These are phyloP conservation scores for Trichophyton equinum DNA, from an alignment of 2,329 filamentous ascomycete genomes.

Conservation along the genomic window DNA sequence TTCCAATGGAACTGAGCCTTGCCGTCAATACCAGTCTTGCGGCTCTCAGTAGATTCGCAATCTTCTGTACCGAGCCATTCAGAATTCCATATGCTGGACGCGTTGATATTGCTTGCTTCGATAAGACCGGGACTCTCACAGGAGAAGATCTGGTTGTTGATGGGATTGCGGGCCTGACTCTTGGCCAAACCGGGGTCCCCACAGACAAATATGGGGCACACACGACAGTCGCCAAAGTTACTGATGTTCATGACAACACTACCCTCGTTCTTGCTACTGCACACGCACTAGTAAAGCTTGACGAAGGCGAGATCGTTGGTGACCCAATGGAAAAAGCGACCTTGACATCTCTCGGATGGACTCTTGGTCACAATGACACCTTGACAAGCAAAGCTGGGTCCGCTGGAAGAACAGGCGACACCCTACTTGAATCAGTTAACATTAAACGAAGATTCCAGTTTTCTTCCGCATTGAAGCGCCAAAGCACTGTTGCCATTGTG, in stretches of 20 bases:
- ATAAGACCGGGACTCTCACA: slow-evolving; percentile 94
- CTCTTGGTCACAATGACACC: slow-evolving; percentile 75
- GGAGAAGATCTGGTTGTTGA: slow-evolving; percentile 95
- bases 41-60: slow-evolving; percentile 85
- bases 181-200: slow-evolving; percentile 54
- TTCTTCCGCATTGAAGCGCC: slow-evolving; percentile 87
- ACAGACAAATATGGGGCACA: slow-evolving; percentile 72
- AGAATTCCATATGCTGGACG: slow-evolving; percentile 92
- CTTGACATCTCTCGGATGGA: slow-evolving; percentile 78
- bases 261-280: slow-evolving; percentile 89
- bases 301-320: slow-evolving; percentile 93
- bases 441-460: slow-evolving; percentile 97
- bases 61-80: slow-evolving; percentile 98
- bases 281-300: slow-evolving; percentile 87
- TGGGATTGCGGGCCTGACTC: slow-evolving; percentile 77
- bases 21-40: slow-evolving; percentile 96
- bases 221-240: slow-evolving; percentile 60
- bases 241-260: slow-evolving; percentile 62
- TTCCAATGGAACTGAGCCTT: slow-evolving; percentile 94
- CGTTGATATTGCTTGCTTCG: slow-evolving; percentile 93
- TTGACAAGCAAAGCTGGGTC: slow-evolving; percentile 51
- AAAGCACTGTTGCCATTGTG: slow-evolving; percentile 84
- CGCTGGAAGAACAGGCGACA: slow-evolving; percentile 35
- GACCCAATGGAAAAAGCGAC: slow-evolving; percentile 99
- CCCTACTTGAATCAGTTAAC: slow-evolving; percentile 60